Percentiles rank a stretch among this genome's conserved stretches.
Evolutionary conservation across 2,329 filamentous ascomycete species (phyloP).

Genomic region (Fusarium pilosicola): DNA sequence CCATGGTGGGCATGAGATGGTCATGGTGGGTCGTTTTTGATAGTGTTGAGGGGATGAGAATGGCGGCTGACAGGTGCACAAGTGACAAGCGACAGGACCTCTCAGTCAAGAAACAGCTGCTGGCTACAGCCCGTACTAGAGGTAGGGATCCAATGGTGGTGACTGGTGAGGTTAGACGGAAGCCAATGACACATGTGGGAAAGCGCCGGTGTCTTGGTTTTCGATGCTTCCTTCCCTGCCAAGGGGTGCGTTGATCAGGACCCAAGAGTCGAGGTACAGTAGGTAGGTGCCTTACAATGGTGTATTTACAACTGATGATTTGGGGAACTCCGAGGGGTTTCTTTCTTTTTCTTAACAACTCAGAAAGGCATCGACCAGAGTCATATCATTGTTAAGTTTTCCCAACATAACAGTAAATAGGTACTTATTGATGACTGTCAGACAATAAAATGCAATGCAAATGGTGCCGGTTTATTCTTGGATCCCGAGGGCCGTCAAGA

Average conservation of each 20-base stretch:
- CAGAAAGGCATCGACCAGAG: background rate
- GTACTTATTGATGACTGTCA: background rate
- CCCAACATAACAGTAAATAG: background rate
- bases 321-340: background rate
- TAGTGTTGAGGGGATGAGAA: constrained; percentile 22
- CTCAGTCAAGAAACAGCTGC: constrained; percentile 9
- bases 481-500: background rate
- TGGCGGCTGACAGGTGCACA: constrained; percentile 15
- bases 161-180: constrained; percentile 19
- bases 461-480: background rate
- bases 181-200: constrained; percentile 27
- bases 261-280: background rate
- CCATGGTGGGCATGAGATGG: constrained; percentile 18
- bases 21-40: constrained; percentile 25
- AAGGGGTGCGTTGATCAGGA: background rate
- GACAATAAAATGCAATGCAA: background rate
- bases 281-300: background rate
- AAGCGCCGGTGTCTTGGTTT: constrained; percentile 30
- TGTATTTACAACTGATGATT: background rate
- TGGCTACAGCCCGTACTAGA: background rate
- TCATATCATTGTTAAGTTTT: background rate
- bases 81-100: constrained; percentile 2
- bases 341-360: background rate
- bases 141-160: constrained; percentile 9
- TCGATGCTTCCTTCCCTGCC: constrained; percentile 16